Base-by-base conservation (phyloP, 2,329 filamentous ascomycete species). In the Penicillium polonicum region DNA sequence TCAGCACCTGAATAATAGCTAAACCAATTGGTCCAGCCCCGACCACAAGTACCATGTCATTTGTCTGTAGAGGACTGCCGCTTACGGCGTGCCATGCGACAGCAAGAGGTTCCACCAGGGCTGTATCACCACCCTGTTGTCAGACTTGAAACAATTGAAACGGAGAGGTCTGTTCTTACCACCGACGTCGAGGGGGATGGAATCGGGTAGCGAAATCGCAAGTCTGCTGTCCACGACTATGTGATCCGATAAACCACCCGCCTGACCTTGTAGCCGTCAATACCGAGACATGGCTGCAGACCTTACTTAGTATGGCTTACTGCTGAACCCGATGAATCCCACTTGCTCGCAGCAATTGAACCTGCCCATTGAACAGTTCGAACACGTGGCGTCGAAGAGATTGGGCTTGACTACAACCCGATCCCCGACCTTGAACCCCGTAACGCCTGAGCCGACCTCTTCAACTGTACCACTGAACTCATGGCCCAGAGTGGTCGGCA, bases 1-100 rank as follows among this genome's bases (percentile, higher is more conserved):
- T 76, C 4, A 88, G 74, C 17, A 82, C 83, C 55, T 85, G 81
- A 2, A 88, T 78, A 4, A 87, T 76, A 0, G 83, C 82, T 13
- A 87, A 75, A 0, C 84, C 85, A 48, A 88, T 87, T 0, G 85
- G 85, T 0, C 85, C 85, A 2, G 82, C 84, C 9, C 85, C 85
- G 2, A 86, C 73, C 5, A 88, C 79, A 29, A 88, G 67, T 6
- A 80, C 81, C 0, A 77, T 77, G 12, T 80, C 76, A 1, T 77
- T 78, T 7, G 63, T 56, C 9, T 74, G 74, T 29, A 84, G 63
- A 0, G 79, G 77, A 2, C 76, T 77, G 33, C 80, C 78, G 8
- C 77, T 77, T 13, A 85, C 79, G 0, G 84, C 85, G 63, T 88
- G 85, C 85, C 85, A 88, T 29, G 82, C 85, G 0, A 88, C 84